phyloP scores from a whole-genome alignment of 2,329 filamentous ascomycete genomes.

The Boeremia exigua region DNA sequence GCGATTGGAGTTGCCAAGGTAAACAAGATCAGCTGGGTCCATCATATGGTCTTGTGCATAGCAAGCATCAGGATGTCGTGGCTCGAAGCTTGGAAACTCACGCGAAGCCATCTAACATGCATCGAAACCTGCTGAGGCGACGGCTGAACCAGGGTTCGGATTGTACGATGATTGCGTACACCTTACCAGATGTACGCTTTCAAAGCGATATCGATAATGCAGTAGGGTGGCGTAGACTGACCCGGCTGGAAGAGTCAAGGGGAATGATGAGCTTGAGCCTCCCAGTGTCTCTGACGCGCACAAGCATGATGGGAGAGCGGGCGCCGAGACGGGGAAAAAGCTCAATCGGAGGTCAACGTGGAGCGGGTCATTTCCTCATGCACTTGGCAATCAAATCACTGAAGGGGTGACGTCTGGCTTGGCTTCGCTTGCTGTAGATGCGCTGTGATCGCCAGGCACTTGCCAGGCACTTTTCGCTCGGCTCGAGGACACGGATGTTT shows the following conservation, averaged over 20 bases:
- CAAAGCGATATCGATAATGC: neutral
- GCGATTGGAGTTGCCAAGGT: conserved; percentile 8
- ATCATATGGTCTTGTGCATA: conserved; percentile 18
- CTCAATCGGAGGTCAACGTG: conserved; percentile 7
- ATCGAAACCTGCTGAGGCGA: neutral
- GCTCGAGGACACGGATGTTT: conserved; percentile 5
- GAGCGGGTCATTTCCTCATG: conserved; percentile 7
- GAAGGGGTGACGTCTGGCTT: conserved; percentile 6
- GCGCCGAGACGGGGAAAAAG: conserved; percentile 10
- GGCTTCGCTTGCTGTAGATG: conserved; percentile 1
- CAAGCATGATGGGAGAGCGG: neutral
- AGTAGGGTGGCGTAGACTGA: conserved; percentile 1
- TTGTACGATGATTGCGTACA: neutral
- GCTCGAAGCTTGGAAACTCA: neutral
- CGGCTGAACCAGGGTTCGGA: neutral
- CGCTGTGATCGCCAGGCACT: conserved; percentile 12
- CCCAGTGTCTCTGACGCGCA: conserved; percentile 4
- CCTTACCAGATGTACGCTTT: neutral
- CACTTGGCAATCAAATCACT: conserved; percentile 10
- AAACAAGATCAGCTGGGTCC: conserved; percentile 5
- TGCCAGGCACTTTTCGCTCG: conserved; percentile 5
- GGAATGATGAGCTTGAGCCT: conserved; percentile 2
- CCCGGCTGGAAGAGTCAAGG: neutral
- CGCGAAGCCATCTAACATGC: conserved; percentile 1
- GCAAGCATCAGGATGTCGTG: conserved; percentile 21